Base-by-base conservation (phyloP, 306 rosid species). In the Cucurbita pepo region DNA sequence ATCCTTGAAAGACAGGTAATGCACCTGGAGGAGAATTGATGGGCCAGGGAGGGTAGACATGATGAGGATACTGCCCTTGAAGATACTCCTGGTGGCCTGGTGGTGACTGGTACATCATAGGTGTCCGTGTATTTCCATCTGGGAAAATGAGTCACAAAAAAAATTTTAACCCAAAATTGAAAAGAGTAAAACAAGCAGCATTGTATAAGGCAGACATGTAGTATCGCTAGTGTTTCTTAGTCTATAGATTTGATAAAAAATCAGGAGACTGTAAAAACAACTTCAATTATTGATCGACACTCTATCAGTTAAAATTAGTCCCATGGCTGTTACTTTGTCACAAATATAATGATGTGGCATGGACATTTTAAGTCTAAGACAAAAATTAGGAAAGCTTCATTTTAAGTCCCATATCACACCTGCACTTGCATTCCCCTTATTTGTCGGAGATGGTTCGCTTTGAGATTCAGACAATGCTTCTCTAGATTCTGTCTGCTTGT, bases 41-140 rank as follows among this genome's bases (percentile, higher is more conserved):
- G 74, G 96, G 97, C 99, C 99, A 95, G 51, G 95, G 89, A 80
- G 97, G 91, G 70, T 72, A 89, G 90, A 95, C 83, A 56, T 85
- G 94, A 78, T 75, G 96, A n/a, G 95, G 96, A 84, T 83, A 91
- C 77, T 91, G 97, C 38, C 96, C 97, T 45, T 82, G 99, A 80
- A 82, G 75, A 82, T 93, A 81, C 72, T 88, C 98, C 73, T 78
- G 97, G 64, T 81, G 82, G 56, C 92, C 88, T 4, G 71, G 60
- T 10, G 86, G 83, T 74, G 85, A 82, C 81, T 88, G 94, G 77
- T 72, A 83, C 69, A 86, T 90, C 80, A 53, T 19, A 34, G 88
- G 81, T 75, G 34, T 30, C 34, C 34, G 34, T 30, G 86, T 79
- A 78, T 82, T 86, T 70, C 78, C 88, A 81, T 89, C 97, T 95